Evolutionary conservation across 2,329 filamentous ascomycete genomes (phyloP), one percentile per base, ranked within the genome.

Genomic region (Penicillium corylophilum): DNA sequence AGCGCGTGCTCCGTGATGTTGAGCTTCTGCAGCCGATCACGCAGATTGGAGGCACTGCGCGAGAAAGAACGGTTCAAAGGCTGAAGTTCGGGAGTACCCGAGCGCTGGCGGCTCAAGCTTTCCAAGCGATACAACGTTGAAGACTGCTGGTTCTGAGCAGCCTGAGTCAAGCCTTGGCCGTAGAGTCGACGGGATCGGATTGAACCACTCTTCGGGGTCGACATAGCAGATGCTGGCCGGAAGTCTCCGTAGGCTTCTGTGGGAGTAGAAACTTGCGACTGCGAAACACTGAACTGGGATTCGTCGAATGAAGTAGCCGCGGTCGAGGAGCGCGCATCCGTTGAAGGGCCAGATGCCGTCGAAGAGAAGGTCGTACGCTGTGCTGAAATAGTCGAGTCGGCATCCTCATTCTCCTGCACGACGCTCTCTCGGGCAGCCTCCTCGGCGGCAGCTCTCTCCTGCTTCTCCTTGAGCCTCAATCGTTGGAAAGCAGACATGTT

Each of bases 221-320:
- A 63, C 18, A 65, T 62, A 6, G 63, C 57, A 12, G 64, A 58
- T 53, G 64, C 50, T 60, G 64, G 50, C 56, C 61, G 36, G 64
- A 49, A 24, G 49, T 65, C 31, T 48, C 62, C 26, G 54, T 61
- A 39, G 60, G 57, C 44, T 33, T 69, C 63, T 28, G 54, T 42
- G 10, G 50, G 36, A 31, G 51, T 49, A 15, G 54, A 50, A 3
- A 58, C 40, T 22, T 67, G 62, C 20, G 48, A 41, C 8, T 70
- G 67, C 18, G 68, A 62, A 12, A 57, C 58, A 15, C 55, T 48
- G 23, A 61, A 73, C 69, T 93, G 89, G 5, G 47, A 35, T 0
- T 91, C 95, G n/a, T 86, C 84, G 45, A 95, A 78, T 0, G 93
- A 96, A 0, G 91, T 96, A 3, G 90, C 91, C 6, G 91, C 89